Base-by-base conservation (phyloP, 805 yeast species). In the Kuraishia piskuri region DNA sequence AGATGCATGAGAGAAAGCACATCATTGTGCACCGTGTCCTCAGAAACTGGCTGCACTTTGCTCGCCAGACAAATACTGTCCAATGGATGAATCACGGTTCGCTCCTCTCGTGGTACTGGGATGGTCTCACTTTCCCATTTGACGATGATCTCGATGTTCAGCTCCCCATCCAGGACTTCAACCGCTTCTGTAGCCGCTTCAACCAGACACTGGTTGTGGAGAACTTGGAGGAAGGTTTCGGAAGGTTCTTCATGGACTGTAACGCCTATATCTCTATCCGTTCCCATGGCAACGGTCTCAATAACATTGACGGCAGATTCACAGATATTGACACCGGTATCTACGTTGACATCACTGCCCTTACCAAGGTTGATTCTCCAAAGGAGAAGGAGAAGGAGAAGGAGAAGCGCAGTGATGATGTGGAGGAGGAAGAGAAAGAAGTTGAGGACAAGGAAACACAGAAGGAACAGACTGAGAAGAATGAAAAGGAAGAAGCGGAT, bases 331-430 rank as follows among this genome's bases (percentile, higher is more conserved):
- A 83, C 58, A 76, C 83, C 5, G 92, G 91, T 0, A 65, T 83
- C 53, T 86, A 82, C 60, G 82, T 86, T 53, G 92, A 86, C 63
- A 80, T 86, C 37, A 86, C 94, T 0, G 91, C 83, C 0, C 66
- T 84, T 54, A 74, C 84, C 40, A 31, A 31, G 40, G 40, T 31
- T 31, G 40, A 31, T 8, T n/a, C 40, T 31, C n/a, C n/a, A n/a
- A n/a, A n/a, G n/a, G n/a, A n/a, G n/a, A 31, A 31, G 40, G 17
- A 31, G 40, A 6, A 31, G 40, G n/a, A 10, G 40, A 14, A 7
- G 40, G 3, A 7, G 40, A 14, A 3, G 40, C 31, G n/a, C n/a
- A n/a, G n/a, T 25, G 17, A 31, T 31, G 40, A 6, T 31, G 40
- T 12, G 14, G 40, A 31, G 17, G 40, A 31, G 40, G 14, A 31